Evolutionary conservation across 306 rosid species (phyloP).

Genomic region (Chamaecrista fasciculata): DNA sequence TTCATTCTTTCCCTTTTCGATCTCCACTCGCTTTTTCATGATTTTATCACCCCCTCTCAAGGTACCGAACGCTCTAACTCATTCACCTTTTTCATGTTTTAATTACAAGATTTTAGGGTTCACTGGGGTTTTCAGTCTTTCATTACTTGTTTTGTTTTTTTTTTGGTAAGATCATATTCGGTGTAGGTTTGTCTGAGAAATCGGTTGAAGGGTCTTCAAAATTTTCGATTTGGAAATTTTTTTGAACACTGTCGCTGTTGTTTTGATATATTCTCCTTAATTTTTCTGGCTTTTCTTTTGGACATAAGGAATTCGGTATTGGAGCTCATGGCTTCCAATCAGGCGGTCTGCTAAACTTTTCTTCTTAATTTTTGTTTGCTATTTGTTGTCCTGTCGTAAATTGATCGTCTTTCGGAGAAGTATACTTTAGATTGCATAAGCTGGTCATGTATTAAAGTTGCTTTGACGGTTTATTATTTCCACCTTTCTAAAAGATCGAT

Average conservation of each 20-base stretch:
- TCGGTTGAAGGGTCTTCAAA: background rate
- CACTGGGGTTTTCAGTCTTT: background rate
- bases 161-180: conserved; percentile 26
- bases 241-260: background rate
- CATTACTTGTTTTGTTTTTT: too few relatives aligned
- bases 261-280: background rate
- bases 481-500: background rate
- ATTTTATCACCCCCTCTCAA: conserved; percentile 19
- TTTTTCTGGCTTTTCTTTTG: conserved; percentile 19
- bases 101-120: conserved; percentile 42
- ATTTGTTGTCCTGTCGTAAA: background rate
- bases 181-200: conserved; percentile 16
- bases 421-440: conserved; percentile 21
- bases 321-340: conserved; percentile 4
- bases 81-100: background rate
- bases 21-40: conserved; percentile 25
- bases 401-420: background rate
- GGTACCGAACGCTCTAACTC: conserved; percentile 15
- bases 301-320: background rate
- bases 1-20: conserved; percentile 29
- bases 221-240: background rate
- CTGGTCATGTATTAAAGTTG: background rate
- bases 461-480: background rate
- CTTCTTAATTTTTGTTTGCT: background rate
- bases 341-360: conserved; percentile 3